These are phyloP conservation scores for Cerrena zonata DNA, from an alignment of 1,284 basidiomycete genomes.

Conservation along the genomic window DNA sequence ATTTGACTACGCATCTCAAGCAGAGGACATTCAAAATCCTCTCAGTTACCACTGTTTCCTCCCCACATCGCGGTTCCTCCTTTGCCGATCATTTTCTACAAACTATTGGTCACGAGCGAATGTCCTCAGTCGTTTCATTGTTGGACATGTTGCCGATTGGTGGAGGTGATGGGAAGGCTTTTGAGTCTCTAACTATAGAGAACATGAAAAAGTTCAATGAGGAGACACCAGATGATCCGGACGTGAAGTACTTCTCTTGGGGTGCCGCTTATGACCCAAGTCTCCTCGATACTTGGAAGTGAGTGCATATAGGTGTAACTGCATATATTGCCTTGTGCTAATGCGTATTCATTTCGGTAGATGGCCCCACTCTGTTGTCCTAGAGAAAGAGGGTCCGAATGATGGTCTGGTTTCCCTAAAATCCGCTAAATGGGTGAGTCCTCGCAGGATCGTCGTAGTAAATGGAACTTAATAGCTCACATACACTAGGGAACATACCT, in stretches of 20 bases:
- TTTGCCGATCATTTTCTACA: conserved; percentile 90
- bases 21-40: conserved; percentile 64
- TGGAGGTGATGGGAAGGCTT: conserved; percentile 87
- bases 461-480: not conserved
- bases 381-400: conserved; percentile 87
- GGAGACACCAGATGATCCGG: conserved; percentile 69
- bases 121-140: conserved; percentile 59
- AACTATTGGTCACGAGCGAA: conserved; percentile 62
- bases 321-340: not conserved
- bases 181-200: conserved; percentile 79
- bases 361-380: conserved; percentile 78
- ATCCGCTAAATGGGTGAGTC: conserved; percentile 73
- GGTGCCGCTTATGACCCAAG: conserved; percentile 86
- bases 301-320: conserved; percentile 18
- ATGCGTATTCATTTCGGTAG: conserved; percentile 24
- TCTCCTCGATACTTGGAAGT: conserved; percentile 84
- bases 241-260: conserved; percentile 88
- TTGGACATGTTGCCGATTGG: conserved; percentile 81
- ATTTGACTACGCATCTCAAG: conserved; percentile 71
- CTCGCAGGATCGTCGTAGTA: not conserved
- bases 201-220: conserved; percentile 87
- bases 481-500: conserved; percentile 64
- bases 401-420: conserved; percentile 84
- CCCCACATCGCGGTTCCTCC: conserved; percentile 86
- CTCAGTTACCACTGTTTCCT: conserved; percentile 87